Evolutionary conservation across 192 early-diverging fungal genomes (phyloP), one percentile per base, ranked within the genome.

Genomic region (Gorgonomyces haynaldii): DNA sequence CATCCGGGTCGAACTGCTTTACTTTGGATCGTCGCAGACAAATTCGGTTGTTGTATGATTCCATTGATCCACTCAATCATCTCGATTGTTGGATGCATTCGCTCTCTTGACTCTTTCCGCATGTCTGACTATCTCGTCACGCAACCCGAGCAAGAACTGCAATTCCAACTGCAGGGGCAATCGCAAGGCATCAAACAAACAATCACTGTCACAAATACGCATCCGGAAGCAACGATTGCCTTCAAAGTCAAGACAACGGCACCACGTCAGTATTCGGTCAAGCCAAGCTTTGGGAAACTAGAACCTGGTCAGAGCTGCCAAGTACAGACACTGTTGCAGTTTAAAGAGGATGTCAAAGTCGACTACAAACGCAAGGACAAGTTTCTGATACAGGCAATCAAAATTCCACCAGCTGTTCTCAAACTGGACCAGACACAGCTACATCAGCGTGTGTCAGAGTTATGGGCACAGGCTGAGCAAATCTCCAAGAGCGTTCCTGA

Each of bases 221-320:
- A 69, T 42, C 39, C 64, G 1, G 63, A 72, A 45, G 37, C 72
- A 30, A 72, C 86, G 1, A 68, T 92, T 24, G 85, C 87, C n/a
- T 98, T 92, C 76, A 96, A 98, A 60, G 86, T 98, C 58, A 98
- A 98, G 53, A 98, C 95, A 13, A 98, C 95, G 6, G 95, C 95
- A 1, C 95, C 95, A 29, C 93, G 89, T 66, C 82, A 88, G 52
- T 98, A 93, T 64, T 94, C 89, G 58, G 95, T 98, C 28, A 76
- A 89, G 16, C 91, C 94, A 34, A 98, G 94, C 61, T 76, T 83
- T 22, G 91, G 89, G 12, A 64, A 75, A 28, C 76, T 98, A 43
- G 72, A 72, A 20, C 72, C 91, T 3, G 66, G 80, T 16, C 47
- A 66, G 7, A 60, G 69, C 8, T 56, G 82, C 34, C 78, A 86